phyloP scores from a whole-genome alignment of 2,329 filamentous ascomycete genomes.

The Penicillium sp. region DNA sequence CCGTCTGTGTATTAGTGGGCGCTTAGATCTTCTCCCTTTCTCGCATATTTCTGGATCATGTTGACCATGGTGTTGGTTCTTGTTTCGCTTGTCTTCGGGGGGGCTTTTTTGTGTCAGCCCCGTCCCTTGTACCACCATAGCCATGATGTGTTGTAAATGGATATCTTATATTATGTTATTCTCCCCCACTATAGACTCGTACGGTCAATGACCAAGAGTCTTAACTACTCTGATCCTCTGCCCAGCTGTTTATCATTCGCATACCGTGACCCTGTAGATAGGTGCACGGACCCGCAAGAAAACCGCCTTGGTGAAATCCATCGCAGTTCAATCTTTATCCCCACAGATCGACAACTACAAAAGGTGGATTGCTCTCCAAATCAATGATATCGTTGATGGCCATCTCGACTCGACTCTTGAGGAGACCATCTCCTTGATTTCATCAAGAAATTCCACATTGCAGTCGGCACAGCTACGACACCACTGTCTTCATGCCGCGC shows the following conservation, averaged over 20 bases:
- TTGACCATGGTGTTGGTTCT: slow-evolving; percentile 29
- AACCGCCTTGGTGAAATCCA: slow-evolving; percentile 5
- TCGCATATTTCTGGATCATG: slow-evolving; percentile 26
- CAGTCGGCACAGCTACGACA: background rate
- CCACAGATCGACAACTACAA: slow-evolving; percentile 10
- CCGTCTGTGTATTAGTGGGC: slow-evolving; percentile 39
- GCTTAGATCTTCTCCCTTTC: slow-evolving; percentile 21
- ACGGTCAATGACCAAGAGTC: background rate
- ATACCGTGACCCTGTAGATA: background rate
- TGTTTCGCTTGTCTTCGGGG: slow-evolving; percentile 21
- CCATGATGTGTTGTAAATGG: slow-evolving; percentile 27
- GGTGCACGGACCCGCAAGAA: slow-evolving; percentile 7
- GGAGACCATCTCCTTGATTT: background rate
- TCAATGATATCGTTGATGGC: background rate
- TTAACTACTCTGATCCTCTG: too few species aligned
- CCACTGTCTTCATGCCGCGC: slow-evolving; percentile 7
- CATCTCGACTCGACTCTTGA: background rate
- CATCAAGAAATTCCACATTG: background rate
- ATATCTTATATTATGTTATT: slow-evolving; percentile 14
- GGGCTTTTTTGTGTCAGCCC: slow-evolving; percentile 10
- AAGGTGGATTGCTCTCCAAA: background rate
- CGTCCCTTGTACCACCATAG: slow-evolving; percentile 26
- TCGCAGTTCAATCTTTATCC: slow-evolving; percentile 7
- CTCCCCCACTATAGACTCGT: background rate
- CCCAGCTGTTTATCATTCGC: too few species aligned